phyloP scores from a whole-genome alignment of 148 eudicot species.

The Camellia sinensis region DNA sequence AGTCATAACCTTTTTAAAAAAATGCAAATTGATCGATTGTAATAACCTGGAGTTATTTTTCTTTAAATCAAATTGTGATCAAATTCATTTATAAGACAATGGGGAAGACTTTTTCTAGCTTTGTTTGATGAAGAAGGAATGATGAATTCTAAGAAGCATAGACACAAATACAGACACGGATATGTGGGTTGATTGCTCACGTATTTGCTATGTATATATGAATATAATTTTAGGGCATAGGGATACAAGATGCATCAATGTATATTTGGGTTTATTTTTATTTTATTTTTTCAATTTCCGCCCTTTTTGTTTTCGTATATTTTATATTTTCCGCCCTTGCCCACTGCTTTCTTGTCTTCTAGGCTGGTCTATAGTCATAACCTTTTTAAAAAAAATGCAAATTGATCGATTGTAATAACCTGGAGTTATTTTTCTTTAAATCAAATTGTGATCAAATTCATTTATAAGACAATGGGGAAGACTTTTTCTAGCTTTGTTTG shows the following conservation, averaged over 20 bases:
- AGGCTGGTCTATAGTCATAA: not conserved
- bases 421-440: not conserved
- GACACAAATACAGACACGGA: not conserved
- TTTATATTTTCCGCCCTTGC: no score
- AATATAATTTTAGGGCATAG: no score
- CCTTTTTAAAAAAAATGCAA: not conserved
- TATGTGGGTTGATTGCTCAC: no score
- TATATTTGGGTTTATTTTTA: no score
- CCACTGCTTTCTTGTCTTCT: not conserved
- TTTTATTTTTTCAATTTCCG: no score
- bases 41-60: not conserved
- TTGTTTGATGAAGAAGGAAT: not conserved
- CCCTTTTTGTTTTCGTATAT: no score
- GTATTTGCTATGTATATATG: no score
- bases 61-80: not conserved
- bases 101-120: not conserved
- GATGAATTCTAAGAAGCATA: not conserved
- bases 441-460: not conserved
- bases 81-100: not conserved
- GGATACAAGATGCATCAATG: no score
- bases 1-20: not conserved
- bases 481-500: slow-evolving; percentile 7
- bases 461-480: not conserved
- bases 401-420: not conserved
- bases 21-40: not conserved